A percentile compares a stretch with the other conserved stretches of the same genome.
phyloP scores from a whole-genome alignment of 495 filamentous ascomycete genomes.

The Neurospora pannonica region DNA sequence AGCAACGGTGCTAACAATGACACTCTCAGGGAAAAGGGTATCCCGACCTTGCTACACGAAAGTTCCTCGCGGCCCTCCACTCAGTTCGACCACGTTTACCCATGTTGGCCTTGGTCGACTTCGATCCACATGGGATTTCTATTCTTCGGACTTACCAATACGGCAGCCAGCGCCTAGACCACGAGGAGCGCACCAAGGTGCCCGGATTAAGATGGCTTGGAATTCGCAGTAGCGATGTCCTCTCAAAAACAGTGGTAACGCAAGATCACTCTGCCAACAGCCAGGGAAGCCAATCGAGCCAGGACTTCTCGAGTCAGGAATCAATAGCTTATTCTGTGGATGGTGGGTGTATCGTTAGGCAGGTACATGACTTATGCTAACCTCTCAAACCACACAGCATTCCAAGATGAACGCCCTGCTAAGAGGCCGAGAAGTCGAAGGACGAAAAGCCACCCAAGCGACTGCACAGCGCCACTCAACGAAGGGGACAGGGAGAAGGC shows the following conservation, averaged over 20 bases:
- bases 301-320: constrained; percentile 11
- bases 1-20: neutral
- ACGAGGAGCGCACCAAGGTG: constrained; percentile 53
- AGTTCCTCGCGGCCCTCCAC: constrained; percentile 50
- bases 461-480: constrained; percentile 2
- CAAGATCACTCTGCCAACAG: neutral
- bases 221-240: constrained; percentile 51
- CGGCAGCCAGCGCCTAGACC: constrained; percentile 63
- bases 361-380: neutral
- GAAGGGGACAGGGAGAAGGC: constrained; percentile 28
- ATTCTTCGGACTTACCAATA: constrained; percentile 84
- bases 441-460: neutral
- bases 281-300: constrained; percentile 7
- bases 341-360: neutral
- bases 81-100: constrained; percentile 26
- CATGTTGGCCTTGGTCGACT: constrained; percentile 68
- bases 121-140: constrained; percentile 76
- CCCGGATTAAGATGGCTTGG: constrained; percentile 66
- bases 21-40: constrained; percentile 72
- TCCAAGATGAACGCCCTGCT: constrained; percentile 3
- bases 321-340: constrained; percentile 2
- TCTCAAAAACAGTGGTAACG: constrained; percentile 2
- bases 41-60: constrained; percentile 73
- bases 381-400: neutral
- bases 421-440: constrained; percentile 6